Base-by-base conservation (phyloP, 1,284 basidiomycete species). In the Fomes fomentarius region DNA sequence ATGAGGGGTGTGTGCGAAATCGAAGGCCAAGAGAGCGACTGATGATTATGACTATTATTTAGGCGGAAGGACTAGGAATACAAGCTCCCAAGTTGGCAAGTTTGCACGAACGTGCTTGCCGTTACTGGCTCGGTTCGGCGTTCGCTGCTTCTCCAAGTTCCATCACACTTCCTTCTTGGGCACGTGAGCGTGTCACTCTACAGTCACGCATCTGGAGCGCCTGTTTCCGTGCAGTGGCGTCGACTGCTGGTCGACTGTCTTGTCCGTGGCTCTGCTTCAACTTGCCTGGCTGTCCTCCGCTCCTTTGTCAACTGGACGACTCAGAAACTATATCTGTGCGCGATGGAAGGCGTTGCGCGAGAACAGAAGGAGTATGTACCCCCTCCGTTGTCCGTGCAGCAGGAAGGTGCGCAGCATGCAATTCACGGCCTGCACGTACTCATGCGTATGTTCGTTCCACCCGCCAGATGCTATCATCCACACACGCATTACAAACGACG, bases 401-500 rank as follows among this genome's bases (percentile, higher is more conserved):
- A 90, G 74, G 87, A 90, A 82, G 87, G 87, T 83, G 58, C 31
- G 56, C 47, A 40, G 30, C 22, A 30, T 34, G 54, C 46, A 44
- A 42, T 47, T 44, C 21, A 31, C 39, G 17, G 40, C 34, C 21
- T 47, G 43, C 59, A 38, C 24, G 33, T 34, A 37, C 19, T 50
- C 51, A 52, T 51, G 56, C 52, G 54, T 54, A 44, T 50, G 42
- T 22, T 25, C 52, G n/a, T n/a, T n/a, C n/a, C n/a, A n/a, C 47
- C 48, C 55, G 21, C 52, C 60, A 93, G 90, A 93, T 71, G 79
- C 81, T 50, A 84, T 92, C 61, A 88, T 91, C 49, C 84, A 88
- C 65, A 79, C 85, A 2, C 82, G 90, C 52, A 90, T 93, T 56
- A 85, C 83, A 17, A 92, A 76, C 75, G 89, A 63, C 63, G 77